Conservation (phyloP, 345 rosid genomes). For the Lepidium africanum region DNA sequence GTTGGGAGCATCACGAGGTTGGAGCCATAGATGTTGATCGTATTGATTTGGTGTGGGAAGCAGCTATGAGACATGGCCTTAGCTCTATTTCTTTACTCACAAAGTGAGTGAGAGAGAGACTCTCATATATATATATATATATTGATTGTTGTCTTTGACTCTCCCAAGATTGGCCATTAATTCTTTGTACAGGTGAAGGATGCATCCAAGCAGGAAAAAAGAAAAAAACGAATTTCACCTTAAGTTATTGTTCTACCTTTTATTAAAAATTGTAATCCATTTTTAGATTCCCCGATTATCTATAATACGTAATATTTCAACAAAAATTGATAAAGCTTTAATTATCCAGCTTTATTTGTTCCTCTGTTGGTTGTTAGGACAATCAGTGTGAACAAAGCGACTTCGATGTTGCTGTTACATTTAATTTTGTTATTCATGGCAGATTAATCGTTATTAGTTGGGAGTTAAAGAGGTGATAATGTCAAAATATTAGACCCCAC, state of each 20-base stretch:
- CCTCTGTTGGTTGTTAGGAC: not conserved
- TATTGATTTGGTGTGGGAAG: constrained; percentile 87
- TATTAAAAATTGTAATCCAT: not conserved
- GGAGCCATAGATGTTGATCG: constrained; percentile 85
- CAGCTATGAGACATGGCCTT: constrained; percentile 76
- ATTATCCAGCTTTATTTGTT: constrained; percentile 3
- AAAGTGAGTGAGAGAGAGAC: not conserved
- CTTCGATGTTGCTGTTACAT: not conserved
- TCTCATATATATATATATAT: not conserved
- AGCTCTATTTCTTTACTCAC: constrained; percentile 43
- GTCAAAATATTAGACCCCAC: not conserved
- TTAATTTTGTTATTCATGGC: not conserved
- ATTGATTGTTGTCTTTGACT: not conserved
- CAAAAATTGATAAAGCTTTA: not conserved
- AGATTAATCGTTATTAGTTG: not conserved
- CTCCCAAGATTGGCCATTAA: constrained; percentile 4
- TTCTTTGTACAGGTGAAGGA: constrained; percentile 24
- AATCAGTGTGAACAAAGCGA: not conserved
- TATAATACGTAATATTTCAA: not conserved
- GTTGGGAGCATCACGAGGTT: constrained; percentile 93
- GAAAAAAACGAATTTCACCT: constrained; percentile 2
- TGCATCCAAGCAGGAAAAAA: constrained; percentile 6
- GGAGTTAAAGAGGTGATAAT: not conserved
- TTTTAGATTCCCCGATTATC: not conserved
- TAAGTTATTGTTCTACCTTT: constrained; percentile 1